Conservation (phyloP, 2,329 filamentous ascomycete genomes). For the Claviceps paspali region DNA sequence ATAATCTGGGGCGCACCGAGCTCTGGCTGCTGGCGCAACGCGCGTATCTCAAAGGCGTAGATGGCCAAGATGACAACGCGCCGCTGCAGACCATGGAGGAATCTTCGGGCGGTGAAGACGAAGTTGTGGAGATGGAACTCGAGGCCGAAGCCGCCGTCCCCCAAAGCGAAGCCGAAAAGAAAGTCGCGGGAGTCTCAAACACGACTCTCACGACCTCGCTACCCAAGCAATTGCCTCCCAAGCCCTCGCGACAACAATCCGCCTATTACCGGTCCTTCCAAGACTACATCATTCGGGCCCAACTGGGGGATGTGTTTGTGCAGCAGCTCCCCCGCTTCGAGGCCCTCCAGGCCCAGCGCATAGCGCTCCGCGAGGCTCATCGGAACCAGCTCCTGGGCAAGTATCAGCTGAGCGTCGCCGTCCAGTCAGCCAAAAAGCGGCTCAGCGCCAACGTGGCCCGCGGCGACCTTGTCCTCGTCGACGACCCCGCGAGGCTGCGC, state of each 20-base stretch:
- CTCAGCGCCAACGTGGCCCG: constrained; percentile 59
- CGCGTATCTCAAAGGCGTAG: constrained; percentile 56
- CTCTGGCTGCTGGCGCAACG: constrained; percentile 76
- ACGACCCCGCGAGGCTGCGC: constrained; percentile 47
- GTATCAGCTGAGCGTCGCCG: constrained; percentile 59
- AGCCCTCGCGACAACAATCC: constrained; percentile 46
- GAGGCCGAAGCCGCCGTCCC: constrained; percentile 15
- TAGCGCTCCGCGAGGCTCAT: constrained; percentile 58
- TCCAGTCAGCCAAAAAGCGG: constrained; percentile 54
- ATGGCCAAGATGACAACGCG: constrained; percentile 26
- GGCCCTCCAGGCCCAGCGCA: constrained; percentile 68
- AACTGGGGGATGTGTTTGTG: constrained; percentile 62
- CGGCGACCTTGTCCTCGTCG: constrained; percentile 47
- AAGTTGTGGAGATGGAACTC: constrained; percentile 8
- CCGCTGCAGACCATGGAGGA: constrained; percentile 23
- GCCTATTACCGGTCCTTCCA: constrained; percentile 85
- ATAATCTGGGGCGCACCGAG: constrained; percentile 72
- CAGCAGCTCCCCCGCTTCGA: constrained; percentile 78
- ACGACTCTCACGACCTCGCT: constrained; percentile 28
- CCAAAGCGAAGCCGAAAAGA: constrained; percentile 37
- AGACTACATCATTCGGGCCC: constrained; percentile 51
- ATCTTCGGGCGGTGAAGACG: constrained; percentile 18
- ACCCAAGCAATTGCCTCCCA: constrained; percentile 35
- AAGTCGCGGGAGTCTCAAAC: constrained; percentile 62
- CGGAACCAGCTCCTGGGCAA: constrained; percentile 72